phyloP scores from a whole-genome alignment of 192 early-diverging fungal genomes.

The Coemansia sp. region DNA sequence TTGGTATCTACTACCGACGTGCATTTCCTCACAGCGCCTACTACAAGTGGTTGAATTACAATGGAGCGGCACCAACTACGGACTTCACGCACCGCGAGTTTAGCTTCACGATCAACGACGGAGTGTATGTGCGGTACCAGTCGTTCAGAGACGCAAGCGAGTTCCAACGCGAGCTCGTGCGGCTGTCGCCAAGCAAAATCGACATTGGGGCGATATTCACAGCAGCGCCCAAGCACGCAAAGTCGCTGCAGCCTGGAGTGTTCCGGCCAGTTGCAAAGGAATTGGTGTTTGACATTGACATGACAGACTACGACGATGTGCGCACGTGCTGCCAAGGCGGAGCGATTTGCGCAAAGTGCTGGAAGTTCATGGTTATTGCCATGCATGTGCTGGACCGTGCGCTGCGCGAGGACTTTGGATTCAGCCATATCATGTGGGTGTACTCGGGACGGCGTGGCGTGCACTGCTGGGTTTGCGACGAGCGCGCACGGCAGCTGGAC shows the following conservation, averaged over 20 bases:
- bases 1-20: constrained; percentile 79
- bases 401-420: constrained; percentile 91
- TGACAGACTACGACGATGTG: constrained; percentile 98
- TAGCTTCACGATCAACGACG: constrained; percentile 79
- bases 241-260: constrained; percentile 65
- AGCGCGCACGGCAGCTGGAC: constrained; percentile 75
- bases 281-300: constrained; percentile 98
- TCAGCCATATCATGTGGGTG: constrained; percentile 90
- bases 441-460: constrained; percentile 96
- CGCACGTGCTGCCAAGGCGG: constrained; percentile 92
- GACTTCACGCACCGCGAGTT: constrained; percentile 89
- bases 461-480: constrained; percentile 98
- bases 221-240: constrained; percentile 78
- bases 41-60: constrained; percentile 80
- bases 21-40: constrained; percentile 84
- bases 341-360: constrained; percentile 85
- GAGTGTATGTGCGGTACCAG: constrained; percentile 87
- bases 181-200: constrained; percentile 86
- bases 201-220: constrained; percentile 98
- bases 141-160: constrained; percentile 75
- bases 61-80: constrained; percentile 59
- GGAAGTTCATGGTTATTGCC: constrained; percentile 91
- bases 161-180: constrained; percentile 71
- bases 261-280: constrained; percentile 84
- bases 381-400: constrained; percentile 84